A percentile compares a stretch with the other conserved stretches of the same genome.
These are phyloP conservation scores for Colletotrichum tropicicola DNA, from an alignment of 2,329 filamentous ascomycete genomes.

Conservation along the genomic window DNA sequence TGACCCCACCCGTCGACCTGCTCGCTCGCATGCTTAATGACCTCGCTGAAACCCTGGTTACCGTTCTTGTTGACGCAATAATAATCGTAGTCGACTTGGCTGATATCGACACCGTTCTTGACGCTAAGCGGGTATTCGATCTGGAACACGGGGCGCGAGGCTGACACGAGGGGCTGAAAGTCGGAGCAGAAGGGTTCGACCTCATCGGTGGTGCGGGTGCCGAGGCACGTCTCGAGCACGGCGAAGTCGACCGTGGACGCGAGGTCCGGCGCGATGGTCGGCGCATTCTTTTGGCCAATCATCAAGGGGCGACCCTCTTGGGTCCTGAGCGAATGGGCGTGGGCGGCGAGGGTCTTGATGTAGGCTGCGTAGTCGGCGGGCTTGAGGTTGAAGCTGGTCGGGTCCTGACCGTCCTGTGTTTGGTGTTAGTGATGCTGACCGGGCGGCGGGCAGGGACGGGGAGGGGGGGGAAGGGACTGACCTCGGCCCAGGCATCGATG, in stretches of 20 bases:
- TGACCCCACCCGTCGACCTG: conserved; percentile 43
- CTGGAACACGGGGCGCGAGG: conserved; percentile 43
- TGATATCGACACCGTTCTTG: conserved; percentile 35
- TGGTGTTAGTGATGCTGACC: not conserved
- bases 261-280: conserved; percentile 36
- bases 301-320: conserved; percentile 35
- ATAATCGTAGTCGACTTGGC: conserved; percentile 34
- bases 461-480: not conserved
- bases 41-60: conserved; percentile 41
- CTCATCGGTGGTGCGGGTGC: conserved; percentile 28
- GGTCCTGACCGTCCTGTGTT: conserved; percentile 34
- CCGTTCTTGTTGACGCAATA: conserved; percentile 37
- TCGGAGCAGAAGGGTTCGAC: conserved; percentile 40
- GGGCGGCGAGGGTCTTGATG: conserved; percentile 38
- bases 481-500: conserved; percentile 40
- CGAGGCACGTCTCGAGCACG: conserved; percentile 45
- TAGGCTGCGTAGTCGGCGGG: conserved; percentile 40
- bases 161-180: conserved; percentile 39
- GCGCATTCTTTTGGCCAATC: conserved; percentile 45
- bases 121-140: conserved; percentile 43
- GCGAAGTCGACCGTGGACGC: conserved; percentile 42
- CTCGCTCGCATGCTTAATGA: conserved; percentile 42
- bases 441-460: too few species aligned
- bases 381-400: conserved; percentile 40
- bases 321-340: conserved; percentile 40